These are phyloP conservation scores for Pleurotus platypus DNA, from an alignment of 768 basidiomycete genomes.

Conservation along the genomic window DNA sequence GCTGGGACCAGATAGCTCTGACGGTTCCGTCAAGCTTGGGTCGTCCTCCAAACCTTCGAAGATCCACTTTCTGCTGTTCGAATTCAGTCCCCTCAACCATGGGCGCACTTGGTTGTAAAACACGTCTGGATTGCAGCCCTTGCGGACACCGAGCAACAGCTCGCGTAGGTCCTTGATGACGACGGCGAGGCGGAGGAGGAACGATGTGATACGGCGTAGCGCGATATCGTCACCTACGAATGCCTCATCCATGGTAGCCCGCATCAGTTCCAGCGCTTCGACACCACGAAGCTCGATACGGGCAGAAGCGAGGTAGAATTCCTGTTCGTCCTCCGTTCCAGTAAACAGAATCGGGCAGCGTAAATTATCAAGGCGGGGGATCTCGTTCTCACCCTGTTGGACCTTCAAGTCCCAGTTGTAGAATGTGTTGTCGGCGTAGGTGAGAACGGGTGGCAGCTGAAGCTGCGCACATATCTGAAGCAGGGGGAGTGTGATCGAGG, in stretches of 20 bases:
- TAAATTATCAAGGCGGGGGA: conserved; percentile 58
- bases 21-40: conserved; percentile 35
- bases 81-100: conserved; percentile 80
- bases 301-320: conserved; percentile 89
- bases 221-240: conserved; percentile 76
- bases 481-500: conserved; percentile 72
- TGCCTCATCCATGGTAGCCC: conserved; percentile 83
- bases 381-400: conserved; percentile 21
- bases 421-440: conserved; percentile 90
- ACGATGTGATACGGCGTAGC: conserved; percentile 59
- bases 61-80: conserved; percentile 42
- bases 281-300: conserved; percentile 90
- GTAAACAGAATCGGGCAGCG: conserved; percentile 75
- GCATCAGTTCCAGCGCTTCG: conserved; percentile 82
- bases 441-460: conserved; percentile 84
- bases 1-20: conserved; percentile 75
- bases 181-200: conserved; percentile 58
- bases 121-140: conserved; percentile 69
- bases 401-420: conserved; percentile 73
- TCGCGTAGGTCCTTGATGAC: conserved; percentile 67
- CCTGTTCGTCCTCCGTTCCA: conserved; percentile 74
- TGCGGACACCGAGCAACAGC: conserved; percentile 65
- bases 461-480: conserved; percentile 67
- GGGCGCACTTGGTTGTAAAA: conserved; percentile 78
- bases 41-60: conserved; percentile 57